Evolutionary conservation across 768 basidiomycete genomes (phyloP), one percentile per base, ranked within the genome.

Genomic region (Suillus occidentalis): DNA sequence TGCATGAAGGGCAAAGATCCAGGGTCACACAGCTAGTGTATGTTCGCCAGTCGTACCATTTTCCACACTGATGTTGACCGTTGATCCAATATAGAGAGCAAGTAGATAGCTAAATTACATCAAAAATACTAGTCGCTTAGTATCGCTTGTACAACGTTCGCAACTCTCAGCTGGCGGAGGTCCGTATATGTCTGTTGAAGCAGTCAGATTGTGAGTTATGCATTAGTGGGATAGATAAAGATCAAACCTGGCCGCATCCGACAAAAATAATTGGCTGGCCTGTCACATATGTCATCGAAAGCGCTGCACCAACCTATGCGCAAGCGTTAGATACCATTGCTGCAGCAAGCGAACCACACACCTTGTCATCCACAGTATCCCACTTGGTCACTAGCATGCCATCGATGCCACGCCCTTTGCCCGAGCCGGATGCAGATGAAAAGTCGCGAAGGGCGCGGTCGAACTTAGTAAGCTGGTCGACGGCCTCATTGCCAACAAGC

Each of bases 371-470:
- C 25, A 99, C 97, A 2, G 97, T 99, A 72, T 99, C 97, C 90
- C 97, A 99, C 78, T 99, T 99, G 39, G 97, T 99, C 65, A 99
- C 87, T 52, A 99, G 82, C 91, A 97, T 99, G 31, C 97, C 97
- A 74, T 99, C 97, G 66, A 99, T 97, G 6, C 97, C 97, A 25
- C 97, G 87, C 58, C 90, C 90, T 74, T 88, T 87, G 12, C 86
- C 85, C 16, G 72, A 61, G 47, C 74, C 78, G 0, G 88, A 85
- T 7, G 87, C 85, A 20, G 89, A 86, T 7, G 95, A 95, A 72
- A 98, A 99, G 73, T 99, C 95, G 28, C 91, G 88, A 65, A 99
- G 77, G 1, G 96, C 90, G 20, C 95, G 89, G 73, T 99, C 96
- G 74, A 99, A 99, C 78, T 99, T 99, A 61, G 90, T 91, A 62